Evolutionary conservation across 805 yeast species (phyloP), one percentile per base, ranked within the genome.

Genomic region (Candida broadrunensis): DNA sequence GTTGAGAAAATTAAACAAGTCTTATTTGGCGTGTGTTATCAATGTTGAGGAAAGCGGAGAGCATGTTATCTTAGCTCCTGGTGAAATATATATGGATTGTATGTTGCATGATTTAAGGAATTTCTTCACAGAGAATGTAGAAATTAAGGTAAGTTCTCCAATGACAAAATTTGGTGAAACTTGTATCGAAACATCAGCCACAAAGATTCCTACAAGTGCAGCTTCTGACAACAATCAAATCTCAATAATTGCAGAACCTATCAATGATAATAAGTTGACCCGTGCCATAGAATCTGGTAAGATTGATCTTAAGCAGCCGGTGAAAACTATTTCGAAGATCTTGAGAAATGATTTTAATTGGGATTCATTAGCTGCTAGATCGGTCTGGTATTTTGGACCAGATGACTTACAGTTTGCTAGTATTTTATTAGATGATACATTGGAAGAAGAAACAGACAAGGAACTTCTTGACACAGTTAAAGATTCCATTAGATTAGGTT

Each of bases 31-130:
- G 3, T 70, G 81, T 27, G 73, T 73, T 16, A 67, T 86, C n/a
- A 79, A 75, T 47, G 88, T 85, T 1, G 96, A 88, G 56, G 95
- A 87, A 49, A 84, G 90, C 38, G 97, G 97, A 2, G 97, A 89
- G 51, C 88, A 85, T 56, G 80, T 81, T 1, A 58, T 93, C 0
- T 54, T 81, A 20, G 97, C 93, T 0, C 78, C 88, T 8, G 99
- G 99, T 5, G 98, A 93, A 55, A 52, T 91, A 14, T 88, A 87
- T 54, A 58, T 93, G 61, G 98, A 93, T 59, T 86, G 93, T 50
- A 65, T 85, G 18, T 61, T 93, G 30, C 85, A 83, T 57, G 97
- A 88, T 54, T 61, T 93, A 33, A 68, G 97, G 47, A 58, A 67
- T 20, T 65, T 77, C 24, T 85, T 78, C 51, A 74, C 84, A 0